Conservation (phyloP, 2,329 filamentous ascomycete genomes). For the Fusarium metavorans region DNA sequence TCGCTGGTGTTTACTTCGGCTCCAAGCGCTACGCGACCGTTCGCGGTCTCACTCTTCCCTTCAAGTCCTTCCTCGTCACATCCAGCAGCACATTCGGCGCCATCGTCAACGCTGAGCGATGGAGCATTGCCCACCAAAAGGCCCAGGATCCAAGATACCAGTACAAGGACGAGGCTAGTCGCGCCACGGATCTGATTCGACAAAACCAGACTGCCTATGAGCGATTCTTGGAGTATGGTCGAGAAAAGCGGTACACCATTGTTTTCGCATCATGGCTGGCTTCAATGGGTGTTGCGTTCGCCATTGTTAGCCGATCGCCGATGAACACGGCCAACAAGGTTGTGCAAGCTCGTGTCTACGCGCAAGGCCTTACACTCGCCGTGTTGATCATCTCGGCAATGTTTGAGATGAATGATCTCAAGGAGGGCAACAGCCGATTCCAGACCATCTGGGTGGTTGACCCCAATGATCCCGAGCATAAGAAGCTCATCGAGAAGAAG, state of each 20-base stretch:
- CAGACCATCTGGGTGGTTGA: slow-evolving; percentile 85
- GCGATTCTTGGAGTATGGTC: slow-evolving; percentile 77
- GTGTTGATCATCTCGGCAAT: slow-evolving; percentile 84
- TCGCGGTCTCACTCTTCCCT: slow-evolving; percentile 66
- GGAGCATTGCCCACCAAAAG: slow-evolving; percentile 72
- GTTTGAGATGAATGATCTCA: slow-evolving; percentile 83
- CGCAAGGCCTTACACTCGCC: slow-evolving; percentile 86
- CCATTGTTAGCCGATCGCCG: slow-evolving; percentile 68
- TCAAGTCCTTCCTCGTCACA: slow-evolving; percentile 89
- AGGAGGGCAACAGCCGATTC: slow-evolving; percentile 80
- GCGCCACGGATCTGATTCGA: slow-evolving; percentile 63
- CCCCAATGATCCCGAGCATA: slow-evolving; percentile 83
- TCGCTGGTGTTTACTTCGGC: slow-evolving; percentile 54
- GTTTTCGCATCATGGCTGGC: slow-evolving; percentile 86
- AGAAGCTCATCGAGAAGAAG: slow-evolving; percentile 83
- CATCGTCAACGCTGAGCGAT: slow-evolving; percentile 88
- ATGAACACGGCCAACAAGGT: neutral
- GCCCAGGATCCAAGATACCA: slow-evolving; percentile 73
- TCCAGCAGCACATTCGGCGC: slow-evolving; percentile 84
- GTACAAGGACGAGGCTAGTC: slow-evolving; percentile 59
- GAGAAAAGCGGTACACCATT: slow-evolving; percentile 85
- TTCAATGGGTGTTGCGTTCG: slow-evolving; percentile 79
- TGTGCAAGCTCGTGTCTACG: slow-evolving; percentile 49
- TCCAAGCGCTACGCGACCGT: neutral
- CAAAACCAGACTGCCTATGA: slow-evolving; percentile 67